Evolutionary conservation across 2,329 filamentous ascomycete species (phyloP).

Genomic region (Diaporthe australafricana): DNA sequence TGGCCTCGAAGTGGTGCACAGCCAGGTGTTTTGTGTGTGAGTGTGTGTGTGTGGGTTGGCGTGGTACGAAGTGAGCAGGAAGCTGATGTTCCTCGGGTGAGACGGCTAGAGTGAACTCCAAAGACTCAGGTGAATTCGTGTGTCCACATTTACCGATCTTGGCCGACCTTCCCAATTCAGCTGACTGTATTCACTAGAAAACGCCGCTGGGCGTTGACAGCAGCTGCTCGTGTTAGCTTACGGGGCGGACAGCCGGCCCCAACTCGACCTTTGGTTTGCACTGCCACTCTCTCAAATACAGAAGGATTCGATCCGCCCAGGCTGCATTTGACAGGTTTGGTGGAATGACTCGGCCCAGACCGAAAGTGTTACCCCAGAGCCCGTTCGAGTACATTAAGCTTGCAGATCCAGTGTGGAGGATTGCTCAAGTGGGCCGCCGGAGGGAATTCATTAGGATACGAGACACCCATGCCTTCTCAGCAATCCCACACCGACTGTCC

Average conservation of each 20-base stretch:
- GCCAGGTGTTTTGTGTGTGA: neutral
- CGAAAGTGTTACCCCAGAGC: constrained; percentile 2
- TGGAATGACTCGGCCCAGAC: constrained; percentile 25
- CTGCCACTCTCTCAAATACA: neutral
- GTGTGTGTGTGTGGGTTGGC: neutral
- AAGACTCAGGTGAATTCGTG: neutral
- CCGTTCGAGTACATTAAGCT: neutral
- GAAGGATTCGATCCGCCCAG: constrained; percentile 7
- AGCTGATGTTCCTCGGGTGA: constrained; percentile 7
- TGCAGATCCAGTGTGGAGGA: constrained; percentile 7
- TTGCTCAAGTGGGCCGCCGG: neutral
- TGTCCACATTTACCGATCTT: constrained; percentile 24
- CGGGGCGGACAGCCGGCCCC: neutral
- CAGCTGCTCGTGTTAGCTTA: neutral
- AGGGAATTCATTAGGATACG: constrained; percentile 4
- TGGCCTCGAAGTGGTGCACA: neutral
- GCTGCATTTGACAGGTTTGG: neutral
- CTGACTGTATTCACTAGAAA: neutral
- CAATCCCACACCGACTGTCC: neutral
- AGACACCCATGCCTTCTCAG: constrained; percentile 1
- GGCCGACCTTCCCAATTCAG: neutral
- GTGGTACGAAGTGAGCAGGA: constrained; percentile 11
- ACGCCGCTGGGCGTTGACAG: neutral
- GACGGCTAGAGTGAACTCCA: neutral
- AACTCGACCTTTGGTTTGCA: neutral